Evolutionary conservation across 208 protist genomes (phyloP).

Genomic region (Trichomonas vaginalis): DNA sequence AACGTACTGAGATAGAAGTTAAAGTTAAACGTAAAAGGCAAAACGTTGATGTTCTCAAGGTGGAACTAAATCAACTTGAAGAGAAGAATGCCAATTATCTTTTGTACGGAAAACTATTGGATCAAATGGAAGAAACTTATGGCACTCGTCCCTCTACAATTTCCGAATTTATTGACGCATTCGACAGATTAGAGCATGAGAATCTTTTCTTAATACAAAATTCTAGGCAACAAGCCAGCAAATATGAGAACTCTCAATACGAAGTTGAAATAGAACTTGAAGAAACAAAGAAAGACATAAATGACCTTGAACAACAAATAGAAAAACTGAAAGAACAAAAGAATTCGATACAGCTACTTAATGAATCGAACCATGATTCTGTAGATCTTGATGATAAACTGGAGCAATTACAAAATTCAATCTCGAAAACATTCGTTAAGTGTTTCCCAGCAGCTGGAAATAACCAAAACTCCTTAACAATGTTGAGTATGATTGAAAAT

Average conservation of each 20-base stretch:
- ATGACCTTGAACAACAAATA: background rate
- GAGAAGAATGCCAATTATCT: background rate
- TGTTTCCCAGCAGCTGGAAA: background rate
- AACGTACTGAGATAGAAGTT: background rate
- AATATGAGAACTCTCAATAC: background rate
- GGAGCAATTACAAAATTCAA: background rate
- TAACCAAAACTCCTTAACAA: background rate
- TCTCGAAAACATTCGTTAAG: background rate
- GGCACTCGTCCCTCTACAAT: background rate
- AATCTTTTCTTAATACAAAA: background rate
- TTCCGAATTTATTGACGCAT: background rate
- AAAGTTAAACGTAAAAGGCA: background rate
- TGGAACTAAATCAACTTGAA: background rate
- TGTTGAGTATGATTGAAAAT: background rate
- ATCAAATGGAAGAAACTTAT: background rate
- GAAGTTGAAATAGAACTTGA: background rate
- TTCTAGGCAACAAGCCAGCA: background rate
- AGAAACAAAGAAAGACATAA: background rate
- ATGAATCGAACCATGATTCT: background rate
- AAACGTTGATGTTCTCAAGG: background rate
- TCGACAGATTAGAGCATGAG: background rate
- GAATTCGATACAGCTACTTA: background rate
- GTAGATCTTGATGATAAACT: background rate
- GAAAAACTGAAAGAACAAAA: background rate
- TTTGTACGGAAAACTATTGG: background rate